Percentiles rank a stretch among this genome's conserved stretches.
Conservation (phyloP, 805 yeast genomes). For the Candida arabinofermentans region DNA sequence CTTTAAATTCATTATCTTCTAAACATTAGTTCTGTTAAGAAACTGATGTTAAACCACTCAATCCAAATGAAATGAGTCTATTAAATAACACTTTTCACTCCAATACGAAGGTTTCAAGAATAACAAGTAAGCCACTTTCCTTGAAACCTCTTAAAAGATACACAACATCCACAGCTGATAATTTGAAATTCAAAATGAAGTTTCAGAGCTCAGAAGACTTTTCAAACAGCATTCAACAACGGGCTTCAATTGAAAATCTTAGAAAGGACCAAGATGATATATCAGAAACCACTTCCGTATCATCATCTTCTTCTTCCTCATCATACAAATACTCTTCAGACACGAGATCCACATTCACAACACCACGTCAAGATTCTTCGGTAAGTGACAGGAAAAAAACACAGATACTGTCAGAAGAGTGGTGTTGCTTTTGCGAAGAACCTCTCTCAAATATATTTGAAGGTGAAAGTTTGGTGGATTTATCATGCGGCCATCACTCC, state of each 20-base stretch:
- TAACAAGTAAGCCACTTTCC: too few species aligned
- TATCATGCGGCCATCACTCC: constrained; percentile 40
- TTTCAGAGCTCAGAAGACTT: too few species aligned
- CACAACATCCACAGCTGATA: too few species aligned
- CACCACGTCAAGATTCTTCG: neutral
- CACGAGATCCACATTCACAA: neutral
- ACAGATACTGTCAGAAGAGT: constrained; percentile 10
- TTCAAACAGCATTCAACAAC: too few species aligned
- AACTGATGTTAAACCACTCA: too few species aligned
- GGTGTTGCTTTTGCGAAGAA: constrained; percentile 45
- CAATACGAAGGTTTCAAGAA: too few species aligned
- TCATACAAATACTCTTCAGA: neutral
- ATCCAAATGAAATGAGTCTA: too few species aligned
- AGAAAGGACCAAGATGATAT: neutral
- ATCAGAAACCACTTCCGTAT: neutral
- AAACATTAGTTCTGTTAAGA: too few species aligned
- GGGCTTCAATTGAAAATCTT: neutral
- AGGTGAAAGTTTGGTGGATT: constrained; percentile 40
- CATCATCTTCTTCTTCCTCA: neutral
- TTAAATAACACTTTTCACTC: too few species aligned
- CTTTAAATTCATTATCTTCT: too few species aligned
- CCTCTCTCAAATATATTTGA: constrained; percentile 33
- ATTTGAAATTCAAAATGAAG: too few species aligned
- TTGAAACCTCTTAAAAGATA: too few species aligned
- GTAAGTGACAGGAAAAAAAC: constrained; percentile 4